phyloP scores from a whole-genome alignment of 257 asterid genomes.

The Przewalskia tangutica region DNA sequence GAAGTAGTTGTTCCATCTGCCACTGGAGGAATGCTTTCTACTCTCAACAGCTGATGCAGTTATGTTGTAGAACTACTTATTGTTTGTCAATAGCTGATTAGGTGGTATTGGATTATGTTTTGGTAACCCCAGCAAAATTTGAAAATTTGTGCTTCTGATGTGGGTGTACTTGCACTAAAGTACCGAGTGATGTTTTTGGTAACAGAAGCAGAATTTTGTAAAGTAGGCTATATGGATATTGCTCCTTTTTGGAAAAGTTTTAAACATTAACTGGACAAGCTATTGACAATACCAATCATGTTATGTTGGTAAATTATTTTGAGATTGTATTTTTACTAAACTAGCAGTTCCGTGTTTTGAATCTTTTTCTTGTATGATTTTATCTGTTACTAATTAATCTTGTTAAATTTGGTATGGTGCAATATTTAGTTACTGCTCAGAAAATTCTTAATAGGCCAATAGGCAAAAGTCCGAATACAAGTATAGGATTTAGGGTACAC shows the following conservation, averaged over 20 bases:
- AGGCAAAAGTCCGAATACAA: neutral
- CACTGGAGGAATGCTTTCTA: slow-evolving; percentile 78
- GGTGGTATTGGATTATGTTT: neutral
- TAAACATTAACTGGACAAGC: neutral
- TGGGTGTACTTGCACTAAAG: neutral
- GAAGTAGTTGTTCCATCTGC: slow-evolving; percentile 81
- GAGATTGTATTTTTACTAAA: neutral
- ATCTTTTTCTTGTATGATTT: neutral
- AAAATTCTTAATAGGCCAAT: neutral
- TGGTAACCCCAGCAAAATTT: neutral
- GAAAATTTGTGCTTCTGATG: neutral
- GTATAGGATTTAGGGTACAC: too few species aligned
- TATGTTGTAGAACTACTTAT: neutral
- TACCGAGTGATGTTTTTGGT: neutral
- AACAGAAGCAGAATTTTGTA: neutral
- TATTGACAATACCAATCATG: too few species aligned
- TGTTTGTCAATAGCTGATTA: neutral
- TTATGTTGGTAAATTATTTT: neutral
- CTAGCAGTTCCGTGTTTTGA: neutral
- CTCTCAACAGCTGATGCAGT: slow-evolving; percentile 47
- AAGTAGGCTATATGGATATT: neutral
- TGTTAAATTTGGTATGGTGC: neutral
- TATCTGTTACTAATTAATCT: neutral
- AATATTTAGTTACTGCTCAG: neutral
- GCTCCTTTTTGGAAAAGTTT: neutral